These are phyloP conservation scores for Litchi chinensis DNA, from an alignment of 345 rosid species.

Conservation along the genomic window DNA sequence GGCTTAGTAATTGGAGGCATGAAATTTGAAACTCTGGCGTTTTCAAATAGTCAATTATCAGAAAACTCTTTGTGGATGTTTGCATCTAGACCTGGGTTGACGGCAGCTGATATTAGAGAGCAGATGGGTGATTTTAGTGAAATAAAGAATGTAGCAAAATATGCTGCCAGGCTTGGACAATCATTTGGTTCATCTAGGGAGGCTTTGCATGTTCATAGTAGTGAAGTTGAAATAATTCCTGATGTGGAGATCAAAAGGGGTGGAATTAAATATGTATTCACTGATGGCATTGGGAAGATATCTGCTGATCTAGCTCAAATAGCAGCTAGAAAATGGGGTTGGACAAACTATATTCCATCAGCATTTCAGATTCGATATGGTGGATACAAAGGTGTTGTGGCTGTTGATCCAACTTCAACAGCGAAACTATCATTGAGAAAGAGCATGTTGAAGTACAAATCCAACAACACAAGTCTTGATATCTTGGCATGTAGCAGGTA, in stretches of 20 bases:
- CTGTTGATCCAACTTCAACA: conserved; percentile 44
- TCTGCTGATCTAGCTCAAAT: conserved; percentile 36
- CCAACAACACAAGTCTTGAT: conserved; percentile 39
- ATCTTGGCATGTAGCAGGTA: conserved; percentile 45
- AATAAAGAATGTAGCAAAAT: conserved; percentile 50
- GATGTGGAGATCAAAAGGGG: conserved; percentile 29
- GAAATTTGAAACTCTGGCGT: conserved; percentile 53
- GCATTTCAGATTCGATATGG: conserved; percentile 59
- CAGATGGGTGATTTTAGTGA: conserved; percentile 39
- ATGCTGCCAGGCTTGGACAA: conserved; percentile 54
- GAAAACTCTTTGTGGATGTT: conserved; percentile 62
- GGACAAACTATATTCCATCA: conserved; percentile 33
- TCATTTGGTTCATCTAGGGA: conserved; percentile 53
- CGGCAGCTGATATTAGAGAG: conserved; percentile 42
- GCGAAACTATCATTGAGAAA: conserved; percentile 44
- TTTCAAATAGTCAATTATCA: conserved; percentile 48
- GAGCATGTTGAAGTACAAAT: conserved; percentile 50
- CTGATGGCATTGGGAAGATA: conserved; percentile 60
- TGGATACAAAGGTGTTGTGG: conserved; percentile 58
- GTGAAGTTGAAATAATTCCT: conserved; percentile 38
- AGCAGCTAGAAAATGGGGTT: conserved; percentile 46
- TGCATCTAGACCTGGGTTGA: conserved; percentile 39
- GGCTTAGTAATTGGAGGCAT: conserved; percentile 47
- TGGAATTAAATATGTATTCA: conserved; percentile 32
- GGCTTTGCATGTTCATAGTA: conserved; percentile 34